phyloP scores from a whole-genome alignment of 2,329 filamentous ascomycete genomes.

The Gnomoniopsis smithogilvyi region DNA sequence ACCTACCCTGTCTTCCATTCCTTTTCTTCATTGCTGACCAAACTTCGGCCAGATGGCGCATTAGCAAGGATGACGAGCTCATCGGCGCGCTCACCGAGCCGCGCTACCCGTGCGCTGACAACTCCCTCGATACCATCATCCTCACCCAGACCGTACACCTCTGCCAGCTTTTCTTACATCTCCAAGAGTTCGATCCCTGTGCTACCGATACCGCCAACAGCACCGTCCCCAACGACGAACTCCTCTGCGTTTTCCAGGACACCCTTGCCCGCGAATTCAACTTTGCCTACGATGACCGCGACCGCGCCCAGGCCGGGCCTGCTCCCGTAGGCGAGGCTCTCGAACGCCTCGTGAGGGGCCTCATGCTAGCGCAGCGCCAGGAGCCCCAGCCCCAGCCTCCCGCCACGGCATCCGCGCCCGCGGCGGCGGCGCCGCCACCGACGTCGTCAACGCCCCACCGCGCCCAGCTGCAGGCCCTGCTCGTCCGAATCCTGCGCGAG shows the following conservation, averaged over 20 bases:
- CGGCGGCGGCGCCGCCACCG: neutral
- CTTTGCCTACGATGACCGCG: slow-evolving; percentile 3
- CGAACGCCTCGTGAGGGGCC: slow-evolving; percentile 15
- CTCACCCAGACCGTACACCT: slow-evolving; percentile 18
- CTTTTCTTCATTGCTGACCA: no score
- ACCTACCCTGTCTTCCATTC: neutral
- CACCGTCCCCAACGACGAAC: slow-evolving; percentile 12
- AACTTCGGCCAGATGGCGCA: slow-evolving; percentile 8
- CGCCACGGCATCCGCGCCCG: neutral
- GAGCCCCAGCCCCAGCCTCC: neutral
- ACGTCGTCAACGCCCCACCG: neutral
- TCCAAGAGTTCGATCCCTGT: slow-evolving; percentile 18
- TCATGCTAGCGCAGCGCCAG: slow-evolving; percentile 13
- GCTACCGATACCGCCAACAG: slow-evolving; percentile 7
- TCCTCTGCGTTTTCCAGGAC: slow-evolving; percentile 16
- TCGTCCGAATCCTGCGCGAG: slow-evolving; percentile 7
- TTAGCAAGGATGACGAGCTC: slow-evolving; percentile 15
- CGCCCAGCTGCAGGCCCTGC: slow-evolving; percentile 7
- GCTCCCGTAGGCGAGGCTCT: slow-evolving; percentile 16
- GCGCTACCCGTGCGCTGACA: slow-evolving; percentile 14
- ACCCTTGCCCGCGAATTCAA: slow-evolving; percentile 17
- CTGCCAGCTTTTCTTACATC: slow-evolving; percentile 16
- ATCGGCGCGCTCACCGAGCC: slow-evolving; percentile 16
- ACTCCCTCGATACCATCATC: slow-evolving; percentile 17
- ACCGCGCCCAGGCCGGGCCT: slow-evolving; percentile 4